A percentile compares a stretch with the other conserved stretches of the same genome.
These are phyloP conservation scores for Lumnitzera littorea DNA, from an alignment of 345 rosid genomes.

Conservation along the genomic window DNA sequence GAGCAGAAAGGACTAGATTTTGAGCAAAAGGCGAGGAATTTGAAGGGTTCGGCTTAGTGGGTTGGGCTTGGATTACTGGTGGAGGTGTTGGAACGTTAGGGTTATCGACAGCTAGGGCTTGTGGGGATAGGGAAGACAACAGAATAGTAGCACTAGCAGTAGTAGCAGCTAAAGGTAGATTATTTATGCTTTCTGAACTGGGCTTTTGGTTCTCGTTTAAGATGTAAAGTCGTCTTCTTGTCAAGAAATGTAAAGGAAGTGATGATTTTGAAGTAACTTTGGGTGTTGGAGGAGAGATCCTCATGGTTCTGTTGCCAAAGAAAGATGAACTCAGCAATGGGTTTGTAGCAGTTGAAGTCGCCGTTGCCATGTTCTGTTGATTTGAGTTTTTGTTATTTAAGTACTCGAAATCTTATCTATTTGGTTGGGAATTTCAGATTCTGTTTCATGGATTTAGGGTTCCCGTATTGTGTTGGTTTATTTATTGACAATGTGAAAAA, in stretches of 20 bases:
- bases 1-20: slow-evolving; percentile 38
- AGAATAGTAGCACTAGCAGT: slow-evolving; percentile 27
- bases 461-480: too few relatives aligned
- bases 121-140: slow-evolving; percentile 26
- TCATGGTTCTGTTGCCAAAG: slow-evolving; percentile 13
- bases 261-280: slow-evolving; percentile 17
- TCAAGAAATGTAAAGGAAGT: slow-evolving; percentile 1
- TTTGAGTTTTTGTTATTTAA: not conserved
- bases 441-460: too few relatives aligned
- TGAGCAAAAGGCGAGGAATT: slow-evolving; percentile 28
- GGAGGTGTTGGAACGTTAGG: slow-evolving; percentile 17
- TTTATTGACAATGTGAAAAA: too few relatives aligned
- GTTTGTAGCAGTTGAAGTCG: slow-evolving; percentile 16
- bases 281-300: slow-evolving; percentile 16
- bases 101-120: slow-evolving; percentile 29
- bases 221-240: slow-evolving; percentile 2
- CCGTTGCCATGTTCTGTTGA: not conserved
- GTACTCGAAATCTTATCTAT: not conserved
- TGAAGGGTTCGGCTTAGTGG: slow-evolving; percentile 21
- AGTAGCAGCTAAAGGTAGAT: slow-evolving; percentile 12
- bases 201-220: slow-evolving; percentile 1
- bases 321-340: slow-evolving; percentile 23
- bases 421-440: too few relatives aligned
- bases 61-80: slow-evolving; percentile 29
- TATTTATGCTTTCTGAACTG: slow-evolving; percentile 10